These are phyloP conservation scores for Pseudoturritis turrita DNA, from an alignment of 345 rosid genomes.

Conservation along the genomic window DNA sequence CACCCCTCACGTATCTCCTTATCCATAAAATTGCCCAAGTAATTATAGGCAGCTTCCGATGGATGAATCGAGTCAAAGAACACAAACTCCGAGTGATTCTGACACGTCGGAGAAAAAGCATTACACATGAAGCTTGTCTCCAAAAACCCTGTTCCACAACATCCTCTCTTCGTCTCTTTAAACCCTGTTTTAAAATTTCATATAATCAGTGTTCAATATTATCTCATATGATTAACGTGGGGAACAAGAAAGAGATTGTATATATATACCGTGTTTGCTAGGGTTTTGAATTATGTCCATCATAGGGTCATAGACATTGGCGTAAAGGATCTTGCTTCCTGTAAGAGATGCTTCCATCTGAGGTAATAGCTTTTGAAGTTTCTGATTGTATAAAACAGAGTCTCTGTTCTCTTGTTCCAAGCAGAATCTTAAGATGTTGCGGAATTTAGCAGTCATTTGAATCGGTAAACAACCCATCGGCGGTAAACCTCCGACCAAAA, in stretches of 20 bases:
- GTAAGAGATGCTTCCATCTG: constrained; percentile 35
- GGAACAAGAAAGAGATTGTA: background rate
- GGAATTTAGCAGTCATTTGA: constrained; percentile 35
- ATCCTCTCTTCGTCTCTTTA: constrained; percentile 38
- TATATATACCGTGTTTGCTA: constrained; percentile 34
- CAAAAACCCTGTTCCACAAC: constrained; percentile 45
- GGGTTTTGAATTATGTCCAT: constrained; percentile 44
- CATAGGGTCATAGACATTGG: constrained; percentile 34
- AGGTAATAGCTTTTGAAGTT: constrained; percentile 36
- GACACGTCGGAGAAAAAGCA: constrained; percentile 27
- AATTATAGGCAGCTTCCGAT: constrained; percentile 35
- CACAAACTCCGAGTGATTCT: constrained; percentile 30
- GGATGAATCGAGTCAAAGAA: constrained; percentile 58
- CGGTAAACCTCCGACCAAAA: constrained; percentile 45
- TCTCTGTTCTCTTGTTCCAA: constrained; percentile 44
- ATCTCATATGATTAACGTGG: background rate
- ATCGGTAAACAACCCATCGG: constrained; percentile 65
- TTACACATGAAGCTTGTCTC: constrained; percentile 41
- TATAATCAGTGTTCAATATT: background rate
- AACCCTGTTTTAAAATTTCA: constrained; percentile 31
- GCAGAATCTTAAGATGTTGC: constrained; percentile 24
- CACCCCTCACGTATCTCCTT: background rate
- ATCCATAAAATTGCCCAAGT: background rate
- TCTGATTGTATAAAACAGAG: constrained; percentile 40
- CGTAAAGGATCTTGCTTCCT: constrained; percentile 36